Conservation (phyloP, 2,329 filamentous ascomycete species). For the Elsinoe perseae region DNA sequence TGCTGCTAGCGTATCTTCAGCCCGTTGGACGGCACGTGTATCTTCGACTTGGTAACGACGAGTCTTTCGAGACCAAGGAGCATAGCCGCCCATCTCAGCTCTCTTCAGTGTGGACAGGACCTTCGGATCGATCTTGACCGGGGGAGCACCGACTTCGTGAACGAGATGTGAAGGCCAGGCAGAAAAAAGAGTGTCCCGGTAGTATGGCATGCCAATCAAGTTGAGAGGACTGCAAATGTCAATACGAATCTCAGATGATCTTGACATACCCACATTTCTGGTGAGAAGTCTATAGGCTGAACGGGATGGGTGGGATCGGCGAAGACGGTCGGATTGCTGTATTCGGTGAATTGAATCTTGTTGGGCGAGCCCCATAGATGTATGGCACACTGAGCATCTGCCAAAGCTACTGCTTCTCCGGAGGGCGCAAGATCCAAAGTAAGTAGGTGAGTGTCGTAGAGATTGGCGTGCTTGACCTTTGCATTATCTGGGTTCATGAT, state of each 20-base stretch:
- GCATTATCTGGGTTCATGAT: slow-evolving; percentile 87
- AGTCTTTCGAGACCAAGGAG: slow-evolving; percentile 64
- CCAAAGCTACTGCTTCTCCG: slow-evolving; percentile 74
- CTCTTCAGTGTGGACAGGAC: slow-evolving; percentile 54
- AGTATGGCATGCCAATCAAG: slow-evolving; percentile 84
- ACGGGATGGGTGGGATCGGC: slow-evolving; percentile 56
- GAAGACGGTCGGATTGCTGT: slow-evolving; percentile 69
- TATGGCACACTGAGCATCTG: slow-evolving; percentile 69
- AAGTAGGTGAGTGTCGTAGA: slow-evolving; percentile 61
- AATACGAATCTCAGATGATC: not conserved
- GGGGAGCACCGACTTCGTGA: slow-evolving; percentile 78
- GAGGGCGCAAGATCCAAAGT: slow-evolving; percentile 82
- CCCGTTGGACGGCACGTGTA: slow-evolving; percentile 45
- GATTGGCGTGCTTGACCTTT: slow-evolving; percentile 74
- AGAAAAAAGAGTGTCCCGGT: slow-evolving; percentile 78
- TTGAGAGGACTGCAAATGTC: slow-evolving; percentile 60
- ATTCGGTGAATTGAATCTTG: slow-evolving; percentile 81
- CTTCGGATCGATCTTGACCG: slow-evolving; percentile 63
- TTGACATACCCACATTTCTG: slow-evolving; percentile 54
- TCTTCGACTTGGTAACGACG: slow-evolving; percentile 68
- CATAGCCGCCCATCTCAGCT: slow-evolving; percentile 47
- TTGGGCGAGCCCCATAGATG: slow-evolving; percentile 82
- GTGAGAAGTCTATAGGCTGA: slow-evolving; percentile 35
- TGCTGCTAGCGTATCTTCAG: slow-evolving; percentile 57
- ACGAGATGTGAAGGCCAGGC: slow-evolving; percentile 80